Evolutionary conservation across 2,329 filamentous ascomycete species (phyloP), one percentile per base, ranked within the genome.

Genomic region (Pseudohalonectria lignicola): DNA sequence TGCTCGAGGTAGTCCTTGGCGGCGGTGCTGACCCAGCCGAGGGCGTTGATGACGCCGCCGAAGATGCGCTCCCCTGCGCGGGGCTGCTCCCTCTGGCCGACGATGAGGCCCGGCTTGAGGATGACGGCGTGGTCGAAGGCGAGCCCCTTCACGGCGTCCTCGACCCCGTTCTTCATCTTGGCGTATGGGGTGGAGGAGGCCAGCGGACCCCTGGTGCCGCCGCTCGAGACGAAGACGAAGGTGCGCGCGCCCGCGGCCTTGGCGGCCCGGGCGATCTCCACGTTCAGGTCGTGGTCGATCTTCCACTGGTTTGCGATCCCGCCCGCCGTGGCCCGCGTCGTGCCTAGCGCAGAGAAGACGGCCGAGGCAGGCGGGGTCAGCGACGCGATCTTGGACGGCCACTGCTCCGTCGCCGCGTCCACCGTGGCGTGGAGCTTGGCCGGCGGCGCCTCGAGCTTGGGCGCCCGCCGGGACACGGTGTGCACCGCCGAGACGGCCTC

Each of bases 261-360:
- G 31, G 88, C 86, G 0, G 82, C 78, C 43, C 73, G 71, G 4
- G 85, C 87, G 18, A 94, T 68, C 46, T 81, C 79, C 35, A 93
- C 59, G 59, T 94, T 94, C 32, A 94, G 67, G 53, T 92, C 86
- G 54, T 87, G 76, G 62, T 95, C 90, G 46, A 95, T 84, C 53
- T 84, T 83, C 63, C 86, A 82, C 62, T 95, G 90, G 44, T 79
- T 77, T 20, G 77, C 80, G 46, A 94, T 63, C 41, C 82, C 69
- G 43, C 88, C 88, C 1, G 86, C 87, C 11, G 70, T 68, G 0
- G 67, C 81, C 35, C 78, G 75, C 0, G 88, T 95, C 3, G 86
- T 94, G 41, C 81, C 90, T 1, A 95, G 71, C 2, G 76, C 76
- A 2, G 83, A 87, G 62, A 90, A 77, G 62, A 92, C 79, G 46